Evolutionary conservation across 2,329 filamentous ascomycete species (phyloP).

Genomic region (Aspergillus ochraceoroseus): DNA sequence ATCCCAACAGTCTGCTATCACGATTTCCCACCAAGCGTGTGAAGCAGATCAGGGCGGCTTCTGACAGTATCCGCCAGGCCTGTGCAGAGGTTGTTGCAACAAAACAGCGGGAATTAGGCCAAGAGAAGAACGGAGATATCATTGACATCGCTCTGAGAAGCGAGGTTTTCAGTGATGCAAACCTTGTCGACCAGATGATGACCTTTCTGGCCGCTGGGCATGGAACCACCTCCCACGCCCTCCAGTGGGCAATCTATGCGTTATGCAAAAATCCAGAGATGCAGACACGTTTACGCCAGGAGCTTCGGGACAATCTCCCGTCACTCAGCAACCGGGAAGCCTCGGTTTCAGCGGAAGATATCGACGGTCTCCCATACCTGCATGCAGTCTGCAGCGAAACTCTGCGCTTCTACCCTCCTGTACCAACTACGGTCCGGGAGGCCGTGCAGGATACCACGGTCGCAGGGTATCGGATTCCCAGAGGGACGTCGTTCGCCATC

Average conservation of each 20-base stretch:
- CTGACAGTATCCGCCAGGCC: too few species aligned
- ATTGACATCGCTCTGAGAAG: conserved; percentile 34
- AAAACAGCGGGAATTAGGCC: conserved; percentile 29
- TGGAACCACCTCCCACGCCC: conserved; percentile 53
- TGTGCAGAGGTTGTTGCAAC: conserved; percentile 40
- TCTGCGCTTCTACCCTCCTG: conserved; percentile 48
- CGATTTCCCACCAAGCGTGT: too few species aligned
- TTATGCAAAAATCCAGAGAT: conserved; percentile 48
- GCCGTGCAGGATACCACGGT: conserved; percentile 50
- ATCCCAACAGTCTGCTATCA: too few species aligned
- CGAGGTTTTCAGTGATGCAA: conserved; percentile 37
- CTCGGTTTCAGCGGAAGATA: conserved; percentile 27
- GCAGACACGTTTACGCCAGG: conserved; percentile 48
- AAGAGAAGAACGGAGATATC: conserved; percentile 35
- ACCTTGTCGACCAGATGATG: conserved; percentile 42
- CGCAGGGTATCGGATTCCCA: conserved; percentile 60
- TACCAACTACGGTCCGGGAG: conserved; percentile 40
- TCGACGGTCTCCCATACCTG: conserved; percentile 54
- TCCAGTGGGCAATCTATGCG: conserved; percentile 53
- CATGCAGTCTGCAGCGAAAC: conserved; percentile 73
- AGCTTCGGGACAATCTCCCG: conserved; percentile 48
- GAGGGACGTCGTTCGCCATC: conserved; percentile 65
- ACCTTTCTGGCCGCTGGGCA: conserved; percentile 45
- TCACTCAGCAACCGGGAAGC: conserved; percentile 24
- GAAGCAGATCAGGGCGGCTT: too few species aligned